These are phyloP conservation scores for Chaetomidium leptoderma DNA, from an alignment of 495 filamentous ascomycete species.

Conservation along the genomic window DNA sequence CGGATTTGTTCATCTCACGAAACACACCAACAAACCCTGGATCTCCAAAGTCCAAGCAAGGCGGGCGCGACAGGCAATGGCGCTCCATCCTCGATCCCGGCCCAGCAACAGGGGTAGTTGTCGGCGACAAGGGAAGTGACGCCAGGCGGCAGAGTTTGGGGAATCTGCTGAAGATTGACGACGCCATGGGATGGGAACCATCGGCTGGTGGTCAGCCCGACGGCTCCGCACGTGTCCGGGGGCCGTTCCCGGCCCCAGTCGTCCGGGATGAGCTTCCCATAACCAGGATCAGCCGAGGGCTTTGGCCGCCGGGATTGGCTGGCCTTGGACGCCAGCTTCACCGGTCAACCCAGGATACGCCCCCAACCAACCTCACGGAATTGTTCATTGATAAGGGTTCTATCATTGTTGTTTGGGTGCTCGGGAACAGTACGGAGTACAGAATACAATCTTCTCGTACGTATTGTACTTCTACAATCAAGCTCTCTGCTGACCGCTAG, in stretches of 20 bases:
- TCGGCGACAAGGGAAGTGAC: too few relatives aligned
- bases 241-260: background rate
- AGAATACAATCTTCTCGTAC: too few relatives aligned
- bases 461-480: background rate
- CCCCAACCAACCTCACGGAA: background rate
- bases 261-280: background rate
- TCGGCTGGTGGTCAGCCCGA: too few relatives aligned
- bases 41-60: too few relatives aligned
- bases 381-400: background rate
- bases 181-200: too few relatives aligned
- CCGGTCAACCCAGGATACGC: background rate
- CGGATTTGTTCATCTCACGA: background rate
- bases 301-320: background rate
- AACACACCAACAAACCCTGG: too few relatives aligned
- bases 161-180: too few relatives aligned
- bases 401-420: background rate
- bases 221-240: background rate
- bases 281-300: background rate
- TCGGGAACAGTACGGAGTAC: too few relatives aligned
- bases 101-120: too few relatives aligned
- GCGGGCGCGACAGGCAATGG: too few relatives aligned
- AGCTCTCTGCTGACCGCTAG: constrained; percentile 1
- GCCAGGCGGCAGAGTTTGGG: too few relatives aligned
- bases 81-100: too few relatives aligned
- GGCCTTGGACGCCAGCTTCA: background rate